Conservation (phyloP, 73 alveolate genomes). For the Symbiodinium pilosum region DNA sequence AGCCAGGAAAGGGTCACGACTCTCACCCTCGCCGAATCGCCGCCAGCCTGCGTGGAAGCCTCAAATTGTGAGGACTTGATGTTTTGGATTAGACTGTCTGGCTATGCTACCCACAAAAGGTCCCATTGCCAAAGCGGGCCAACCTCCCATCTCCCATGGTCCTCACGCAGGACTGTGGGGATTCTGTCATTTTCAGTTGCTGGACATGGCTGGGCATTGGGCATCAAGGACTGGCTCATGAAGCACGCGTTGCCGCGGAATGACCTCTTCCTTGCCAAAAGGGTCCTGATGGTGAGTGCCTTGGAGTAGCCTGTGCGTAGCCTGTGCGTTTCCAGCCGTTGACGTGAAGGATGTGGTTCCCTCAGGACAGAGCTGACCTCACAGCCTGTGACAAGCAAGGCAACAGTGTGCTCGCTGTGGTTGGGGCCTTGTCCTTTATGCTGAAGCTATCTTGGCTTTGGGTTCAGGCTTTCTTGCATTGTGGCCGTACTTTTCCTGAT, state of each 20-base stretch:
- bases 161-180: conserved; percentile 48
- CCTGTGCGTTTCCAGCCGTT: neutral
- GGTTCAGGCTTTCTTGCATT: no score
- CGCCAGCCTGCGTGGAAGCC: conserved; percentile 47
- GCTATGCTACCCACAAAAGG: neutral
- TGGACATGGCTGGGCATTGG: neutral
- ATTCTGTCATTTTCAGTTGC: neutral
- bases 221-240: conserved; percentile 72
- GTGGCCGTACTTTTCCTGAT: no score
- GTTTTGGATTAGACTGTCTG: neutral
- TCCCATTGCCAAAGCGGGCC: conserved; percentile 87
- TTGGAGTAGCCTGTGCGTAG: neutral
- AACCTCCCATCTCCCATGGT: conserved; percentile 84
- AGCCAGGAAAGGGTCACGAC: conserved; percentile 72
- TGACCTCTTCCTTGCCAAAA: conserved; percentile 80
- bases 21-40: conserved; percentile 46
- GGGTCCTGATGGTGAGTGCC: conserved; percentile 45
- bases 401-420: conserved; percentile 79
- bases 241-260: conserved; percentile 85
- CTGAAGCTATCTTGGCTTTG: no score
- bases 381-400: conserved; percentile 79
- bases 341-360: no score
- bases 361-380: conserved; percentile 66
- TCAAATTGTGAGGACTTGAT: neutral
- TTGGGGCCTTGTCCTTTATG: neutral